phyloP scores from a whole-genome alignment of 1,139 yeast genomes.

The Nakaseomyces uthaithaninus region DNA sequence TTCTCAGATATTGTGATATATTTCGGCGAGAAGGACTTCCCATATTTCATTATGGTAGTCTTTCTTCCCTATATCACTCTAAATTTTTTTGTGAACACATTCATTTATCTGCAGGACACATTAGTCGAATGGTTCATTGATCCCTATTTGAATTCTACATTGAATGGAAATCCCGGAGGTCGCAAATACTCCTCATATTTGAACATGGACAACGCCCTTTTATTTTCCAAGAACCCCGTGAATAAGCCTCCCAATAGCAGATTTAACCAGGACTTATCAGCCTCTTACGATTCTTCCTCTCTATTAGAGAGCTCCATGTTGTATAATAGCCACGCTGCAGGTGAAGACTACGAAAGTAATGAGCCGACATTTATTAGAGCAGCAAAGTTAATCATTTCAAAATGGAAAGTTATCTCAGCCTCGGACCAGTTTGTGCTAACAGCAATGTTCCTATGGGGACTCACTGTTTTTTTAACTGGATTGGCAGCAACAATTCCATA shows the following conservation, averaged over 20 bases:
- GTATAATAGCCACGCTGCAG: background rate
- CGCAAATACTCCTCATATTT: conserved; percentile 1
- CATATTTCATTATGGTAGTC: conserved; percentile 18
- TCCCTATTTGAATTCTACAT: conserved; percentile 1
- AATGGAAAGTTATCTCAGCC: conserved; percentile 7
- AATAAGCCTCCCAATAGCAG: background rate
- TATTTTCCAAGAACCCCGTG: background rate
- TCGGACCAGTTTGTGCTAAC: conserved; percentile 7
- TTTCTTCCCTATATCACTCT: conserved; percentile 22
- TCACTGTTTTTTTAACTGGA: conserved; percentile 5
- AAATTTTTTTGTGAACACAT: conserved; percentile 19
- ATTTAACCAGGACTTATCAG: background rate
- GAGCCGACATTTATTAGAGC: conserved; percentile 3
- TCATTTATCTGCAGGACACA: conserved; percentile 11
- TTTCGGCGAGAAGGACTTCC: conserved; percentile 26
- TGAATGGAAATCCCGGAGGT: background rate
- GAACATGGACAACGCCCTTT: conserved; percentile 1
- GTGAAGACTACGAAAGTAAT: conserved; percentile 5
- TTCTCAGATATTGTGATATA: conserved; percentile 28
- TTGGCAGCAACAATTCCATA: conserved; percentile 3
- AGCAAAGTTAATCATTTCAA: conserved; percentile 1
- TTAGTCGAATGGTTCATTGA: conserved; percentile 8
- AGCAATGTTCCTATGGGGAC: conserved; percentile 8
- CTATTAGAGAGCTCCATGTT: conserved; percentile 2
- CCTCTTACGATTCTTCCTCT: conserved; percentile 3